Conservation (phyloP, 2,329 filamentous ascomycete genomes). For the Aureobasidium sp. region DNA sequence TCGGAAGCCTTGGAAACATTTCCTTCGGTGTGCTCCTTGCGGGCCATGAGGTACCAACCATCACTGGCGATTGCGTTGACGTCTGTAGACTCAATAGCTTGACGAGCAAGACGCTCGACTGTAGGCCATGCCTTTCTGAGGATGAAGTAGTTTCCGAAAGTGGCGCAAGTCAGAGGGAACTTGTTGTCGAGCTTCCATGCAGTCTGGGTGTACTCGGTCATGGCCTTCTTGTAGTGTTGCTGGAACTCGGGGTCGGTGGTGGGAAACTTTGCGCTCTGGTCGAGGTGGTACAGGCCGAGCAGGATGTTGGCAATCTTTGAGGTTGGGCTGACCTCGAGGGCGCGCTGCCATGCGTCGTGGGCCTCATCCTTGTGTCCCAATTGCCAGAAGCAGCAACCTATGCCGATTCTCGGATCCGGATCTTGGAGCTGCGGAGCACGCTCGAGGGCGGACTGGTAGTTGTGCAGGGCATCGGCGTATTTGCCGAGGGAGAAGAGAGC, state of each 20-base stretch:
- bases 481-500: constrained; percentile 80
- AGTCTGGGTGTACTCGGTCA: constrained; percentile 88
- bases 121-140: constrained; percentile 71
- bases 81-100: constrained; percentile 91
- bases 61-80: constrained; percentile 95
- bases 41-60: constrained; percentile 89
- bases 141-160: constrained; percentile 85
- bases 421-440: constrained; percentile 84
- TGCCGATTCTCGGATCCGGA: constrained; percentile 90
- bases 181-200: constrained; percentile 92
- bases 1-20: constrained; percentile 69
- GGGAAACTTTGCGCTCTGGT: constrained; percentile 72
- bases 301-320: constrained; percentile 88
- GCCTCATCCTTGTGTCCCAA: constrained; percentile 91
- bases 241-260: constrained; percentile 81
- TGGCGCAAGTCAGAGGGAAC: constrained; percentile 79
- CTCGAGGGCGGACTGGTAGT: constrained; percentile 78
- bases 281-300: constrained; percentile 81
- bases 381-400: constrained; percentile 96
- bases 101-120: constrained; percentile 79
- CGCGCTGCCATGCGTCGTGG: constrained; percentile 80
- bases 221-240: constrained; percentile 80
- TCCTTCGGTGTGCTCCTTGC: constrained; percentile 80
- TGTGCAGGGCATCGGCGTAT: constrained; percentile 71
- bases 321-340: constrained; percentile 70